Conservation (phyloP, 2,329 filamentous ascomycete genomes). For the Seiridium unicorne region DNA sequence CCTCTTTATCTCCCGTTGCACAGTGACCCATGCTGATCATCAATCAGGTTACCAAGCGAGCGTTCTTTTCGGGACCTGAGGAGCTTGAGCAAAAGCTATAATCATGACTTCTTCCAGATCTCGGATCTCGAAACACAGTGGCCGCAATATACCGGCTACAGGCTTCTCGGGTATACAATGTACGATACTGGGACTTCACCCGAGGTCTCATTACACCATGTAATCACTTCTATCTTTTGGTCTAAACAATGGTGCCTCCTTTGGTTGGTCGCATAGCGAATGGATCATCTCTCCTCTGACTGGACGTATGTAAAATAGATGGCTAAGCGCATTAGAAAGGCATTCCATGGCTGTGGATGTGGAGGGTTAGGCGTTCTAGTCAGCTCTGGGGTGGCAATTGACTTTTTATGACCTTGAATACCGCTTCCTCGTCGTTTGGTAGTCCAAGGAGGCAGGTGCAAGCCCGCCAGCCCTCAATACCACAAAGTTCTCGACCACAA, state of each 20-base stretch:
- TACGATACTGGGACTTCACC: constrained; percentile 24
- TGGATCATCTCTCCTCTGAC: constrained; percentile 53
- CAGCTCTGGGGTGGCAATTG: constrained; percentile 23
- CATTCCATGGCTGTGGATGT: constrained; percentile 24
- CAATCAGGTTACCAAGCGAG: constrained; percentile 25
- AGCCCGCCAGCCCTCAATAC: neutral
- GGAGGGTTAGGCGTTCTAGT: constrained; percentile 30
- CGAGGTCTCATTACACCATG: constrained; percentile 16
- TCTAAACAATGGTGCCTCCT: constrained; percentile 14
- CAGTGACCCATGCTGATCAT: constrained; percentile 15
- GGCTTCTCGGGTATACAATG: constrained; percentile 15
- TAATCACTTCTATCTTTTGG: constrained; percentile 15
- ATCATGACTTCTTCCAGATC: neutral
- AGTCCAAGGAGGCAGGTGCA: neutral
- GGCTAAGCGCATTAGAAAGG: constrained; percentile 46
- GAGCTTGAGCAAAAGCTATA: constrained; percentile 8
- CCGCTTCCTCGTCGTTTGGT: neutral
- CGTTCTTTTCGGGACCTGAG: neutral
- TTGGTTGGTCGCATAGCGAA: constrained; percentile 35
- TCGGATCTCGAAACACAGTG: neutral
- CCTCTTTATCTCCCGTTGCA: neutral
- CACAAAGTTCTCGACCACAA: too few relatives aligned
- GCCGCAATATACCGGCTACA: neutral
- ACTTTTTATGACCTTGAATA: constrained; percentile 10
- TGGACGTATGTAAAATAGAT: constrained; percentile 51